Base-by-base conservation (phyloP, 306 rosid genomes). In the Lupinus albus region DNA sequence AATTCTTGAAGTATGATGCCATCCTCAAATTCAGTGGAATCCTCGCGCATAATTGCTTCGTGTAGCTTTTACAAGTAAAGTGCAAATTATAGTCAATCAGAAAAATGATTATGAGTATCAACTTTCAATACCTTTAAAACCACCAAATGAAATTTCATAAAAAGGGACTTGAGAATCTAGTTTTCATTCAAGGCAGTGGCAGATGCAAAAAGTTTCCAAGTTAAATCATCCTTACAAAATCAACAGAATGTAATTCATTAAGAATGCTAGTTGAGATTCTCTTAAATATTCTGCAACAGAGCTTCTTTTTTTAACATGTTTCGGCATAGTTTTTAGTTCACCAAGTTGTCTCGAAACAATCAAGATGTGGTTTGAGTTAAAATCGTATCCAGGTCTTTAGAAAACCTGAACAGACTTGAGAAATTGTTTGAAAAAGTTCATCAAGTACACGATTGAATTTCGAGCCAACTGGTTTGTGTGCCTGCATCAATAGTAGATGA, bases 1-100 rank as follows among this genome's bases (percentile, higher is more conserved):
- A 87, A 92, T 78, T 92, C 96, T 64, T 81, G 79, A 35, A 89
- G 53, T 64, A 92, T 80, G 72, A 87, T 71, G 47, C 92, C 96
- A 21, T 92, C 98, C 77, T 86, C 95, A 46, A 69, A 84, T 68
- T 92, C 91, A 3, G 64, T 3, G 28, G 98, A 92, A 44, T 92
- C 98, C 75, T 86, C 98, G 1, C 93, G 89, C 98, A 92, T 89
- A 54, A 92, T 89, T 78, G 98, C 98, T 79, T 92, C 98, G 14
- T 92, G 98, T 63, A 92, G 87, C 98, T 92, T 65, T 76, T 59
- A 60, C 16, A 81, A 32, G 20, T 12, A 49, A 66, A 68, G 56
- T 41, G 57, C 67, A 79, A 80, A 80, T 53, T 44, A 41, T 36
- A 71, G 66, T 72, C 65, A 61, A 42, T 83, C 42, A 81, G 67